phyloP scores from a whole-genome alignment of 805 yeast species.

The Metschnikowia henanensis region DNA sequence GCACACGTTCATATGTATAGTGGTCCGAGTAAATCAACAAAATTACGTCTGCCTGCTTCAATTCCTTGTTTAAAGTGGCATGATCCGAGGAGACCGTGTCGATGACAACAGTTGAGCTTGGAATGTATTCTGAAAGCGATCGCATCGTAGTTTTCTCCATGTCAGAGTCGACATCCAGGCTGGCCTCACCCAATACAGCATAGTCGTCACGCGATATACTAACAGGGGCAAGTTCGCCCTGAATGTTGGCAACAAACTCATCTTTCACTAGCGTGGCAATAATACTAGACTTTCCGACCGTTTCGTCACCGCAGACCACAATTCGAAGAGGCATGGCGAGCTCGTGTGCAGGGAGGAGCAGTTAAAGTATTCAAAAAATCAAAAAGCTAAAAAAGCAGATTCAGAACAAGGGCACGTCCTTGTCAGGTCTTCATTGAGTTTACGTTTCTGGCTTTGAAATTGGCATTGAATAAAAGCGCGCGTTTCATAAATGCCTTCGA shows the following conservation, averaged over 20 bases:
- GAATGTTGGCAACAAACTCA: conserved; percentile 65
- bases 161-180: conserved; percentile 13
- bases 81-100: conserved; percentile 79
- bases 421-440: no score
- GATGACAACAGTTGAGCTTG: conserved; percentile 61
- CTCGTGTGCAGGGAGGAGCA: no score
- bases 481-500: no score
- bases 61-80: conserved; percentile 60
- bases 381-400: no score
- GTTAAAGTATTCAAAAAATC: no score
- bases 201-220: conserved; percentile 70
- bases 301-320: conserved; percentile 93
- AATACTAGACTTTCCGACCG: conserved; percentile 81
- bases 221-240: conserved; percentile 78
- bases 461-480: no score
- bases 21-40: conserved; percentile 96
- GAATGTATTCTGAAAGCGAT: conserved; percentile 31
- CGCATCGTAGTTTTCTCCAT: conserved; percentile 1
- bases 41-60: conserved; percentile 84
- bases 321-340: conserved; percentile 52
- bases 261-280: conserved; percentile 83
- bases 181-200: conserved; percentile 34
- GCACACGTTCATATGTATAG: conserved; percentile 88
- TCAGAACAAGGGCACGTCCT: no score
- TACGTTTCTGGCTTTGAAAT: no score